Evolutionary conservation across 225 moss, liverwort and hornwort genomes (phyloP).

Genomic region (Ulota crispa): DNA sequence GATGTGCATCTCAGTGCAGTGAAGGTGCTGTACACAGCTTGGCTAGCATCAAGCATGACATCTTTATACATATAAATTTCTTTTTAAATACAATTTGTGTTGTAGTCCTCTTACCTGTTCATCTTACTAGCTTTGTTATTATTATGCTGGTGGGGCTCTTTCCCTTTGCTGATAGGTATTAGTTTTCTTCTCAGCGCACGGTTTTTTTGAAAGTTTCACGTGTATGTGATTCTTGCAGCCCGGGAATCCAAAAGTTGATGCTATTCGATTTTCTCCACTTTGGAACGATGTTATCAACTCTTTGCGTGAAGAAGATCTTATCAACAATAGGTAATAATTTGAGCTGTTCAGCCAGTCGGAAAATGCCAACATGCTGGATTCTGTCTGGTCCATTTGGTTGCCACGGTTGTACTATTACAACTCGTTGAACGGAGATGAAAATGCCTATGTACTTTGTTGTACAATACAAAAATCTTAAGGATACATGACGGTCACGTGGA

Average conservation of each 20-base stretch:
- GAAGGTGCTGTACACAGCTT: slow-evolving; percentile 40
- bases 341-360: slow-evolving; percentile 11
- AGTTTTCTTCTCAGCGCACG: slow-evolving; percentile 8
- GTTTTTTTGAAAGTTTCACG: background rate
- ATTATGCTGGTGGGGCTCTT: slow-evolving; percentile 5
- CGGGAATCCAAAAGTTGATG: slow-evolving; percentile 72
- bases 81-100: background rate
- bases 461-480: background rate
- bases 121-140: slow-evolving; percentile 11
- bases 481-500: background rate
- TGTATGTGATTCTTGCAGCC: slow-evolving; percentile 33
- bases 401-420: background rate
- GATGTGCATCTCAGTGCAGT: slow-evolving; percentile 46
- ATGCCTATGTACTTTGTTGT: background rate
- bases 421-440: background rate
- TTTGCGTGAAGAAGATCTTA: slow-evolving; percentile 87
- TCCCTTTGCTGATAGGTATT: background rate
- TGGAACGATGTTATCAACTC: slow-evolving; percentile 86
- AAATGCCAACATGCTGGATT: background rate
- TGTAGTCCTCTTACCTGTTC: background rate
- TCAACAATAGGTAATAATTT: slow-evolving; percentile 68
- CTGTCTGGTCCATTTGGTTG: background rate
- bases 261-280: slow-evolving; percentile 82
- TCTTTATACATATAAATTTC: background rate
- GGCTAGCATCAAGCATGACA: slow-evolving; percentile 10